A percentile compares a stretch with the other conserved stretches of the same genome.
These are phyloP conservation scores for Chionographis japonica DNA, from an alignment of 106 monocot species.

Conservation along the genomic window DNA sequence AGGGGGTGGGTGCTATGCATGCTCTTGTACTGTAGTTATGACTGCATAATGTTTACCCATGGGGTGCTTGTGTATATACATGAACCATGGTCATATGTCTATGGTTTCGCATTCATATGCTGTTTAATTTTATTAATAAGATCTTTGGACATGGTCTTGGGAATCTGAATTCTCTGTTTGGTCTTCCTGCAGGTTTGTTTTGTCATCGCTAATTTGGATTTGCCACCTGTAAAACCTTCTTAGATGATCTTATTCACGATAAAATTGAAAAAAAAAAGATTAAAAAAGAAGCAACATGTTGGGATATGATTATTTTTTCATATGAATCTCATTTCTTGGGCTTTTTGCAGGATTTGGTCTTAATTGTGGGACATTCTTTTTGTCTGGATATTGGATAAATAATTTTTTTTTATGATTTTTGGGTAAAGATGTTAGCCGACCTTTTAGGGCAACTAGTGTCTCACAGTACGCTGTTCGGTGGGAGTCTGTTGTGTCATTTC, in stretches of 20 bases:
- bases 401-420: too few species aligned
- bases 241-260: conserved; percentile 17
- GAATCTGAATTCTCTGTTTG: conserved; percentile 33
- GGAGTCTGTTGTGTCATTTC: too few species aligned
- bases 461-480: too few species aligned
- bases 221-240: conserved; percentile 19
- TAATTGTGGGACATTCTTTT: too few species aligned
- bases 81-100: not conserved
- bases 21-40: conserved; percentile 10
- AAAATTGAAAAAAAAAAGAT: conserved; percentile 1
- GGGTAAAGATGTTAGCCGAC: too few species aligned
- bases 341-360: too few species aligned
- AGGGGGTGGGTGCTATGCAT: conserved; percentile 5
- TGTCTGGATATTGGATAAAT: too few species aligned
- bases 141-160: too few species aligned
- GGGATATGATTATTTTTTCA: not conserved
- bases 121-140: not conserved
- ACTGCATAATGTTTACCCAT: not conserved
- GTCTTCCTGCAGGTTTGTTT: conserved; percentile 56
- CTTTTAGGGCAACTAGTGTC: too few species aligned
- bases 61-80: not conserved
- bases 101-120: not conserved
- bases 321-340: too few species aligned
- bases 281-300: conserved; percentile 5
- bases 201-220: conserved; percentile 36